These are phyloP conservation scores for Cryphonectria radicalis DNA, from an alignment of 2,329 filamentous ascomycete genomes.

Conservation along the genomic window DNA sequence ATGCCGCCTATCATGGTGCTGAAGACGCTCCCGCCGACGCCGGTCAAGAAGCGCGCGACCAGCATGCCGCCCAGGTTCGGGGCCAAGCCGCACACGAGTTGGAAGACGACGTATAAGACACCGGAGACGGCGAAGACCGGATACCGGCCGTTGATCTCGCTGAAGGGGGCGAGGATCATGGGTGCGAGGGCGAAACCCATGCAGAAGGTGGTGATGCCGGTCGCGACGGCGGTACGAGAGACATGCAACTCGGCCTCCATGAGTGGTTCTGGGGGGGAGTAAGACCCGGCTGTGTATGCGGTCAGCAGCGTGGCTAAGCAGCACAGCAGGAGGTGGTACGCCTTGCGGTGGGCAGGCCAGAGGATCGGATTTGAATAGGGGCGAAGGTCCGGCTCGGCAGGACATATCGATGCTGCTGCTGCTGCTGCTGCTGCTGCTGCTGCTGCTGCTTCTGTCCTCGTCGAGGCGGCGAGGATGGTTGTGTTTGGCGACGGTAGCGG, in stretches of 20 bases:
- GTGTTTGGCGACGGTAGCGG: slow-evolving; percentile 50
- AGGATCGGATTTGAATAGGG: slow-evolving; percentile 71
- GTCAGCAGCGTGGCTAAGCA: slow-evolving; percentile 77
- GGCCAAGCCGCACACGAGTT: slow-evolving; percentile 75
- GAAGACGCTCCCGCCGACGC: slow-evolving; percentile 77
- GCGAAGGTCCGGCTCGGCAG: slow-evolving; percentile 66
- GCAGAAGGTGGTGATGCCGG: slow-evolving; percentile 83
- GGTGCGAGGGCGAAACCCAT: slow-evolving; percentile 80
- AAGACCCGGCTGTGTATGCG: slow-evolving; percentile 81
- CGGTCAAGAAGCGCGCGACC: slow-evolving; percentile 74
- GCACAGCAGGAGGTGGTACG: slow-evolving; percentile 71
- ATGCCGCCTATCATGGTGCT: slow-evolving; percentile 93
- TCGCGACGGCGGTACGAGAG: slow-evolving; percentile 66
- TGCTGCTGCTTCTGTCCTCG: not conserved
- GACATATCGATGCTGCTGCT: slow-evolving; percentile 42
- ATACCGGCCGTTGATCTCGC: slow-evolving; percentile 84
- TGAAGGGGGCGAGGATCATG: slow-evolving; percentile 87
- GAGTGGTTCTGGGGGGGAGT: slow-evolving; percentile 69
- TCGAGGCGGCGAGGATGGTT: slow-evolving; percentile 35
- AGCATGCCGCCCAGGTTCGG: slow-evolving; percentile 73
- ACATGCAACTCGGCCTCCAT: slow-evolving; percentile 70
- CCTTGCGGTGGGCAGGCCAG: slow-evolving; percentile 74
- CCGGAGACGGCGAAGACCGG: slow-evolving; percentile 81
- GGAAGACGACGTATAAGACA: slow-evolving; percentile 70
- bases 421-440: not conserved